Conservation (phyloP, 805 yeast genomes). For the Zygoascus flipseniorum region DNA sequence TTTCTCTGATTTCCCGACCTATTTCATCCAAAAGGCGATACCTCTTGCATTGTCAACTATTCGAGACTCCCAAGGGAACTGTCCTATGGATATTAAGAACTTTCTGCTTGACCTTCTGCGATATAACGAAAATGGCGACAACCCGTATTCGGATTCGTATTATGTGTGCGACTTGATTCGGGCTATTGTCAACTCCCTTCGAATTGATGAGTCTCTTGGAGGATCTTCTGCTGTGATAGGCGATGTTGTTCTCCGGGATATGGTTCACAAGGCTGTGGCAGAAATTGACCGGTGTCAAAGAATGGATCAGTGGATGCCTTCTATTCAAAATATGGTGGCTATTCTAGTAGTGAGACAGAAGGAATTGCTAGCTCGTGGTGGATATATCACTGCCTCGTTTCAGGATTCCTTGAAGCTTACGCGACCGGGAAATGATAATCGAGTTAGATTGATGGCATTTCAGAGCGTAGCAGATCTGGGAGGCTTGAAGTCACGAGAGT, state of each 20-base stretch:
- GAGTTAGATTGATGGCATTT: conserved; percentile 60
- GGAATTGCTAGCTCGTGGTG: conserved; percentile 47
- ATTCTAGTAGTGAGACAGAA: conserved; percentile 51
- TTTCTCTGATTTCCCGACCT: conserved; percentile 60
- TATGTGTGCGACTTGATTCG: conserved; percentile 54
- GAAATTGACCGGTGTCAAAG: conserved; percentile 71
- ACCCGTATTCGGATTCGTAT: conserved; percentile 63
- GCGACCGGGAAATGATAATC: conserved; percentile 36
- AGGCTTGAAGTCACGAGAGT: conserved; percentile 56
- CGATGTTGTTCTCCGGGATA: conserved; percentile 17
- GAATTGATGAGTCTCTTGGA: conserved; percentile 5
- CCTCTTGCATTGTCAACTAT: conserved; percentile 53
- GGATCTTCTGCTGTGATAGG: conserved; percentile 6
- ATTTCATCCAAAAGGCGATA: conserved; percentile 63
- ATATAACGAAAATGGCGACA: conserved; percentile 79
- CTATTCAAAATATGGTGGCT: conserved; percentile 51
- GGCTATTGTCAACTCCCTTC: conserved; percentile 39
- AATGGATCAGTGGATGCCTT: conserved; percentile 81
- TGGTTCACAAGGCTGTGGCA: conserved; percentile 41
- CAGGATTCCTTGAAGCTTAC: conserved; percentile 51
- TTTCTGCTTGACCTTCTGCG: conserved; percentile 64
- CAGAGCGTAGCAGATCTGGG: conserved; percentile 64
- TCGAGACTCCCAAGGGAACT: conserved; percentile 51
- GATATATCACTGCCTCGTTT: conserved; percentile 43
- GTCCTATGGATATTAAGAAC: conserved; percentile 51